Percentiles rank a stretch among this genome's conserved stretches.
phyloP scores from a whole-genome alignment of 2,329 filamentous ascomycete species.

The Tolypocladium paradoxum region DNA sequence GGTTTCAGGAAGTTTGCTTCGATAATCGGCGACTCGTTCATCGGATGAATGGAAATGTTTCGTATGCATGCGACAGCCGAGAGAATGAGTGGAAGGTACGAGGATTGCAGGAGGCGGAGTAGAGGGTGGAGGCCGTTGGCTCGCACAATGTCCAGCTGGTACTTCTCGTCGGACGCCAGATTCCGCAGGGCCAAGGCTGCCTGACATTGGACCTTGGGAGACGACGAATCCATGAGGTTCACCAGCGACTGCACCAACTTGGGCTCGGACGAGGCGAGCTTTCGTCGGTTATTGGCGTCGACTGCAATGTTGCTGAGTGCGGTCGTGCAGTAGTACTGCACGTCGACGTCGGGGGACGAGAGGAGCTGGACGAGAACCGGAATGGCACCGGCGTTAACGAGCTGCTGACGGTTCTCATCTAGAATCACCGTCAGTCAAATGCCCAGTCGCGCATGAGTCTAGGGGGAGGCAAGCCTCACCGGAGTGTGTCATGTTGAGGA shows the following conservation, averaged over 20 bases:
- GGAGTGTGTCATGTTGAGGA: slow-evolving; percentile 98
- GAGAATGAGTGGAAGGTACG: slow-evolving; percentile 88
- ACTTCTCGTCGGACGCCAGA: slow-evolving; percentile 94
- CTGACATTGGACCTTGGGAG: slow-evolving; percentile 96
- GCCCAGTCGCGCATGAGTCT: no score
- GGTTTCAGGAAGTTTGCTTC: slow-evolving; percentile 93
- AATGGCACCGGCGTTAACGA: slow-evolving; percentile 95
- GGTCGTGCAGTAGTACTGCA: slow-evolving; percentile 98
- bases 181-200: slow-evolving; percentile 90
- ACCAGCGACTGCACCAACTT: slow-evolving; percentile 90
- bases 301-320: slow-evolving; percentile 98
- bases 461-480: slow-evolving; percentile 42
- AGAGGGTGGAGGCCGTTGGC: slow-evolving; percentile 77
- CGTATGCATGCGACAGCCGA: slow-evolving; percentile 96
- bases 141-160: slow-evolving; percentile 93
- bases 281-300: slow-evolving; percentile 80
- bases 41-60: slow-evolving; percentile 95
- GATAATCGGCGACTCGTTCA: slow-evolving; percentile 97
- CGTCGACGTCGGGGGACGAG: slow-evolving; percentile 86
- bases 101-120: slow-evolving; percentile 82
- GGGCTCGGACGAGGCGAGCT: slow-evolving; percentile 80
- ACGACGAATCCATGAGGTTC: slow-evolving; percentile 93
- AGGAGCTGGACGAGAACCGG: slow-evolving; percentile 92
- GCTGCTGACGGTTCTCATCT: slow-evolving; percentile 97
- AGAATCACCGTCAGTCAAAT: slow-evolving; percentile 1